Evolutionary conservation across 306 rosid genomes (phyloP).

Genomic region (Vigna reflexopilosa): DNA sequence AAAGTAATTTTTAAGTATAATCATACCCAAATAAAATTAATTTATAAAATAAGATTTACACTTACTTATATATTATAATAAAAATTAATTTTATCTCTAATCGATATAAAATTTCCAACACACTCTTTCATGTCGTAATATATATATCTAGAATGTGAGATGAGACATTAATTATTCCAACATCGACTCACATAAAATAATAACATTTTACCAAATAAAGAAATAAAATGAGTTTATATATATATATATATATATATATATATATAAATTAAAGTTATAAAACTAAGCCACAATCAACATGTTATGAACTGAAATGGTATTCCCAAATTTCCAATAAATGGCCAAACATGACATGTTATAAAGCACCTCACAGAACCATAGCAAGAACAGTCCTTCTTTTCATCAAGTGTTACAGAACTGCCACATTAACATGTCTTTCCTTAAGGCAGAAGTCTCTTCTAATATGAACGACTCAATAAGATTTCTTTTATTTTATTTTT

Average conservation of each 20-base stretch:
- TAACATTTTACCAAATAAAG: background rate
- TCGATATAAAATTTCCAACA: no score
- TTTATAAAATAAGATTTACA: no score
- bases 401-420: background rate
- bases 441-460: background rate
- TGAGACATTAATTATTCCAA: no score
- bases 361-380: background rate
- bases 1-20: no score
- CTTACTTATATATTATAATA: no score
- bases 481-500: no score
- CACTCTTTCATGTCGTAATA: no score
- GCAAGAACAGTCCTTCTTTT: background rate
- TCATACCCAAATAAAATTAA: no score
- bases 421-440: constrained; percentile 12
- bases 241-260: no score
- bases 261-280: no score
- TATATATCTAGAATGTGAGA: no score
- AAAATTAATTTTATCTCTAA: no score
- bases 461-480: background rate
- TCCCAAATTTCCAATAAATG: background rate
- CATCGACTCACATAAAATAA: background rate
- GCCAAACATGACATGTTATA: background rate
- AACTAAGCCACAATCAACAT: background rate
- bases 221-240: background rate
- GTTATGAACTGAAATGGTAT: background rate